These are phyloP conservation scores for Plenodomus biglobosus DNA, from an alignment of 2,329 filamentous ascomycete genomes.

Conservation along the genomic window DNA sequence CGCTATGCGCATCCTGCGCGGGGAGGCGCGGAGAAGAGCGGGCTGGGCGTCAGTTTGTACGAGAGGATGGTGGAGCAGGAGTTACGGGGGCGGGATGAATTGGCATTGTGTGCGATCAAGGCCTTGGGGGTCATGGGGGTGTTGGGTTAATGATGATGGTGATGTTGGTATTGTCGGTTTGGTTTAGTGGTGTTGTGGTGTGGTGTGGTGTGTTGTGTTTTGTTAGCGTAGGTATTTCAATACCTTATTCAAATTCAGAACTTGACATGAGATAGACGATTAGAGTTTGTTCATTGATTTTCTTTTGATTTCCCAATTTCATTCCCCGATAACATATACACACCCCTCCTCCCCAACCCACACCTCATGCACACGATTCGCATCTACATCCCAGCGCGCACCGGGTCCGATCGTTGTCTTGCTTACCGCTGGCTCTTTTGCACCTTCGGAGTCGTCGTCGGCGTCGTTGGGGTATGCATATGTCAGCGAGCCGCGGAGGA, in stretches of 20 bases:
- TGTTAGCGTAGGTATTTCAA: no score
- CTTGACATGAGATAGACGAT: no score
- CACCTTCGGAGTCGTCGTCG: slow-evolving; percentile 22
- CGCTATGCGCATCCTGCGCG: slow-evolving; percentile 28
- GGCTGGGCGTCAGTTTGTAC: slow-evolving; percentile 19
- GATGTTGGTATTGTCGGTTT: no score
- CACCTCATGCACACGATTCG: slow-evolving; percentile 66
- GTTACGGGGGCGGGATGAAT: slow-evolving; percentile 44
- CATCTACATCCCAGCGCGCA: slow-evolving; percentile 66
- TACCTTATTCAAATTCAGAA: no score
- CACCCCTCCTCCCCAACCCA: slow-evolving; percentile 68
- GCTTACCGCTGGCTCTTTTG: slow-evolving; percentile 60
- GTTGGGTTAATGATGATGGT: no score
- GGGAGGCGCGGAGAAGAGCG: slow-evolving; percentile 19
- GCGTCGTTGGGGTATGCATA: slow-evolving; percentile 65
- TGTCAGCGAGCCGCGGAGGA: slow-evolving; percentile 65
- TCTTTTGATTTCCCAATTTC: slow-evolving; percentile 3
- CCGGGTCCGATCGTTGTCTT: slow-evolving; percentile 63
- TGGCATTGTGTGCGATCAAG: slow-evolving; percentile 51
- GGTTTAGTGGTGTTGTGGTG: no score
- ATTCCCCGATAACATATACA: slow-evolving; percentile 66
- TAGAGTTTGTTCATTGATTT: neutral
- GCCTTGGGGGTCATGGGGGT: slow-evolving; percentile 49
- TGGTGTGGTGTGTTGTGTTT: no score
- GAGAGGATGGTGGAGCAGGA: slow-evolving; percentile 50